Percentiles rank a stretch among this genome's conserved stretches.
phyloP scores from a whole-genome alignment of 164 flowering plant genomes.

The Vitis cinerea region DNA sequence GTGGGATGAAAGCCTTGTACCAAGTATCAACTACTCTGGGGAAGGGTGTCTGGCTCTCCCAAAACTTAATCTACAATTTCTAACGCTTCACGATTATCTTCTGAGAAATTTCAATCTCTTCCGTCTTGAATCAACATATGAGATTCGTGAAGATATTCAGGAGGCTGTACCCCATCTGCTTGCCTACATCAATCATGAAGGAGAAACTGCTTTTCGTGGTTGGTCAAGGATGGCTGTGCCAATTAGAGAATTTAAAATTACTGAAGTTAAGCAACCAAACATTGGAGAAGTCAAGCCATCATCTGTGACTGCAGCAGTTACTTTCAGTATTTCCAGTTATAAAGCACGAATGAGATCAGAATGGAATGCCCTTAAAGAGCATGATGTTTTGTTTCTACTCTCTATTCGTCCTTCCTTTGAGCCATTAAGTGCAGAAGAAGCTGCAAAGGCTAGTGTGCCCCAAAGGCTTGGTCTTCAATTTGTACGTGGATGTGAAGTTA shows the following conservation, averaged over 20 bases:
- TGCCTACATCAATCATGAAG: slow-evolving; percentile 88
- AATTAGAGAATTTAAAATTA: slow-evolving; percentile 71
- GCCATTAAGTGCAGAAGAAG: slow-evolving; percentile 90
- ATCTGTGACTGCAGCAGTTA: slow-evolving; percentile 88
- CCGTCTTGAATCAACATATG: slow-evolving; percentile 97
- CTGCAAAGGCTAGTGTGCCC: slow-evolving; percentile 80
- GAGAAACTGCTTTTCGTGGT: slow-evolving; percentile 96
- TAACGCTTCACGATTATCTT: slow-evolving; percentile 97
- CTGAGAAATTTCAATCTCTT: slow-evolving; percentile 94
- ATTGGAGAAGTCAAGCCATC: slow-evolving; percentile 98
- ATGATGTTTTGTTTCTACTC: slow-evolving; percentile 93
- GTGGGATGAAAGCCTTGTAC: slow-evolving; percentile 99
- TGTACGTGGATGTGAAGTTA: slow-evolving; percentile 96
- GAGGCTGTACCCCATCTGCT: slow-evolving; percentile 98
- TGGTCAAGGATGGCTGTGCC: slow-evolving; percentile 99
- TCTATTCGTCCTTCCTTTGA: slow-evolving; percentile 90
- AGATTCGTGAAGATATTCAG: slow-evolving; percentile 97
- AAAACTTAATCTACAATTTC: slow-evolving; percentile 87
- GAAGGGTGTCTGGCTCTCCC: slow-evolving; percentile 99
- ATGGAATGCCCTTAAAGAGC: slow-evolving; percentile 96
- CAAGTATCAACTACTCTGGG: slow-evolving; percentile 97
- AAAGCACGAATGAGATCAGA: slow-evolving; percentile 84
- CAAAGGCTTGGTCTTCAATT: slow-evolving; percentile 92
- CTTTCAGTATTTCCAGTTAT: slow-evolving; percentile 86
- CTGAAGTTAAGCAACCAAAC: slow-evolving; percentile 92